A percentile compares a stretch with the other conserved stretches of the same genome.
Conservation (phyloP, 441 rosid species). For the Erodium trifolium region DNA sequence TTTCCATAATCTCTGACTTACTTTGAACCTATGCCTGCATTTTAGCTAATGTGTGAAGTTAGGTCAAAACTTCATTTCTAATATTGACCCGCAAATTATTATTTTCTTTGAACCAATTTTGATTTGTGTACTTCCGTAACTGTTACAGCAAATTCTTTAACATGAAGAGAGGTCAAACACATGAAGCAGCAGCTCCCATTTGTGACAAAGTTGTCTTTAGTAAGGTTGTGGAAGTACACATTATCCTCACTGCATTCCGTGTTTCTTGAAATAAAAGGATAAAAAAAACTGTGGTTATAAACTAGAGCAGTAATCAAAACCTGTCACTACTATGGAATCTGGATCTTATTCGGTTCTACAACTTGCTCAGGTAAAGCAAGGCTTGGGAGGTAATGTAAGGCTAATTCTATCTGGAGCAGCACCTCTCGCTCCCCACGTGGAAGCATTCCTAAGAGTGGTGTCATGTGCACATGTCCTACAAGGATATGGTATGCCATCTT, state of each 20-base stretch:
- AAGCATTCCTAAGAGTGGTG: constrained; percentile 81
- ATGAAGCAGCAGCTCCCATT: constrained; percentile 68
- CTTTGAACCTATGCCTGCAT: background rate
- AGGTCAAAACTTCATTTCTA: background rate
- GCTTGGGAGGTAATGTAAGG: constrained; percentile 77
- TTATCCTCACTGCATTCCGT: too few species aligned
- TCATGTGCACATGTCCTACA: constrained; percentile 89
- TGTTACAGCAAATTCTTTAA: constrained; percentile 50
- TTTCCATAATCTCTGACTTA: background rate
- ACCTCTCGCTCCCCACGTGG: constrained; percentile 77
- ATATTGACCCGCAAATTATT: background rate
- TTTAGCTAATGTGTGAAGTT: background rate
- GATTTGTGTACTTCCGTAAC: constrained; percentile 10
- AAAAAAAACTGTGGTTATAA: background rate
- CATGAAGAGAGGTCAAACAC: constrained; percentile 57
- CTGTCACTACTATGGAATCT: background rate
- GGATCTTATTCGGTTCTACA: constrained; percentile 12
- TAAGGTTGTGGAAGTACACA: constrained; percentile 40
- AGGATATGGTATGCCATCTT: constrained; percentile 68
- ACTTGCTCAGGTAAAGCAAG: constrained; percentile 65
- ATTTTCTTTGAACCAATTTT: constrained; percentile 8
- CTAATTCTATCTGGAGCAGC: constrained; percentile 92
- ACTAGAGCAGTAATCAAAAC: constrained; percentile 4
- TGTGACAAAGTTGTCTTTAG: constrained; percentile 78
- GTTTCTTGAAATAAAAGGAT: background rate